These are phyloP conservation scores for Candida ascalaphidarum DNA, from an alignment of 805 yeast species.

Conservation along the genomic window DNA sequence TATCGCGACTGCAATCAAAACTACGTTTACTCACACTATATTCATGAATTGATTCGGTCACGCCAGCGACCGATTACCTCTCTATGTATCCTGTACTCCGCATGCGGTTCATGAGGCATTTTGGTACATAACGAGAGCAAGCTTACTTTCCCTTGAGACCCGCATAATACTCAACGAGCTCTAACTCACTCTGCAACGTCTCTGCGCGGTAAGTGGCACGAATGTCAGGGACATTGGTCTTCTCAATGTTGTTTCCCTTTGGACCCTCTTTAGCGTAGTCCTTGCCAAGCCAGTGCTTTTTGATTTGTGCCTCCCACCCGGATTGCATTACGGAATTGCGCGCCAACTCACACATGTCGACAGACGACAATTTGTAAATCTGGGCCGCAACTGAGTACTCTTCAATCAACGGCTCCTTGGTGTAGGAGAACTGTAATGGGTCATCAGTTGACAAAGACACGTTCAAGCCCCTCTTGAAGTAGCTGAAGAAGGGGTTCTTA, in stretches of 20 bases:
- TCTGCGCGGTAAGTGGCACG: conserved; percentile 80
- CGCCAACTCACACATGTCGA: conserved; percentile 97
- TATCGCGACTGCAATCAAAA: too few relatives aligned
- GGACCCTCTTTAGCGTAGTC: conserved; percentile 49
- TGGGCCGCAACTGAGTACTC: conserved; percentile 98
- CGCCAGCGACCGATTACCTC: too few relatives aligned
- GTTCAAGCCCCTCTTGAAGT: conserved; percentile 88
- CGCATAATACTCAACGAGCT: conserved; percentile 55
- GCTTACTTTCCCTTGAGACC: too few relatives aligned
- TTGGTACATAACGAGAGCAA: too few relatives aligned
- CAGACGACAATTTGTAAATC: conserved; percentile 86
- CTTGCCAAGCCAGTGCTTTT: conserved; percentile 88
- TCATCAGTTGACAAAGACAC: conserved; percentile 95
- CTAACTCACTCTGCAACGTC: conserved; percentile 64
- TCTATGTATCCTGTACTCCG: too few relatives aligned
- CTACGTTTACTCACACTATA: too few relatives aligned
- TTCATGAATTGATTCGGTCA: too few relatives aligned
- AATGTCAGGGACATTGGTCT: conserved; percentile 90
- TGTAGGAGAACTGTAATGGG: conserved; percentile 94
- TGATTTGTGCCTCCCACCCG: conserved; percentile 84
- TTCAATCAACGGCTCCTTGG: conserved; percentile 94
- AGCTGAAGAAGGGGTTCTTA: conserved; percentile 89
- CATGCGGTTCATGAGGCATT: too few relatives aligned
- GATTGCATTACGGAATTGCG: conserved; percentile 86
- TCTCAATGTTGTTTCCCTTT: conserved; percentile 84